These are phyloP conservation scores for Pseudonitzschia delicatissima DNA, from an alignment of 108 stramenopile species.

Conservation along the genomic window DNA sequence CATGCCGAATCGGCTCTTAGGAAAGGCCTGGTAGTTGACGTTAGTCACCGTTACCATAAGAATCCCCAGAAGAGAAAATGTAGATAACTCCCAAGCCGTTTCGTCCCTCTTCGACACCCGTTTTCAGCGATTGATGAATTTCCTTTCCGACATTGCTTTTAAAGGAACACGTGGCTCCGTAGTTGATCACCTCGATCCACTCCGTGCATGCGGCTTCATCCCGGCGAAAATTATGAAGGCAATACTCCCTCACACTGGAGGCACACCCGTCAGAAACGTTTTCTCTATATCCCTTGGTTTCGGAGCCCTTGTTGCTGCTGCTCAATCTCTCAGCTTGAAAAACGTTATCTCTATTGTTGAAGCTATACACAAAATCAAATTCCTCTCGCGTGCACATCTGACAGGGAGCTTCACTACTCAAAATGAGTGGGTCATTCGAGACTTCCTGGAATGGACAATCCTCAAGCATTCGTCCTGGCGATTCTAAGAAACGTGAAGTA, in stretches of 20 bases:
- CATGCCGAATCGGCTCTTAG: conserved; percentile 24
- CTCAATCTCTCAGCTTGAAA: background rate
- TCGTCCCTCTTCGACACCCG: conserved; percentile 16
- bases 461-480: no score
- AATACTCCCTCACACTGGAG: background rate
- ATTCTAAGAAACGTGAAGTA: no score
- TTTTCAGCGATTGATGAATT: background rate
- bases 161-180: conserved; percentile 1
- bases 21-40: conserved; percentile 25
- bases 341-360: background rate
- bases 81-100: conserved; percentile 23
- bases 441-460: background rate
- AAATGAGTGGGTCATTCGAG: background rate
- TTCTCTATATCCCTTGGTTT: no score
- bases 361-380: background rate
- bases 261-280: background rate
- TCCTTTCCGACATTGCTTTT: background rate
- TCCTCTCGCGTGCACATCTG: background rate
- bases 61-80: conserved; percentile 29
- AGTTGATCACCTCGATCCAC: conserved; percentile 16
- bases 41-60: conserved; percentile 16
- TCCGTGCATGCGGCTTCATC: conserved; percentile 22
- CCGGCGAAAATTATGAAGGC: background rate
- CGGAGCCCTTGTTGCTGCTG: background rate
- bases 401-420: background rate